Conservation (phyloP, 768 basidiomycete genomes). For the Obba rivulosa region DNA sequence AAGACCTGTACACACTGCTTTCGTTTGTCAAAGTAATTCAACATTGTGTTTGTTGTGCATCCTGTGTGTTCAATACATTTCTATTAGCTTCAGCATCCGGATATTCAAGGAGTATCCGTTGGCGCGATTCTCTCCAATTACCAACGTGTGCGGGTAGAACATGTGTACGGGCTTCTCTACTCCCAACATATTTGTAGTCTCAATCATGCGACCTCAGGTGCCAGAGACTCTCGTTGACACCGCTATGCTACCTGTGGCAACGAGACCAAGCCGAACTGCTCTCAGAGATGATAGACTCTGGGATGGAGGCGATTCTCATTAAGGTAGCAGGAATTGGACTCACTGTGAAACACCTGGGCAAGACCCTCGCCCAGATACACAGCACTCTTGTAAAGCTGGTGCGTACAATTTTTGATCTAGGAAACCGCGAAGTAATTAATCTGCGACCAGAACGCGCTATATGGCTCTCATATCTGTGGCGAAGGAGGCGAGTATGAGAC, state of each 20-base stretch:
- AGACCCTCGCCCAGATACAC: slow-evolving; percentile 68
- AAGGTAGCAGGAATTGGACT: slow-evolving; percentile 96
- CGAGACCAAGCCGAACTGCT: slow-evolving; percentile 83
- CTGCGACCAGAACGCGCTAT: slow-evolving; percentile 59
- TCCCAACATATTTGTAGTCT: slow-evolving; percentile 3
- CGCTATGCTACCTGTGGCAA: slow-evolving; percentile 93
- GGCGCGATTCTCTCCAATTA: slow-evolving; percentile 98
- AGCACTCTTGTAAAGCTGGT: slow-evolving; percentile 70
- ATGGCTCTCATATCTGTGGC: slow-evolving; percentile 91
- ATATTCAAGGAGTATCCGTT: slow-evolving; percentile 82
- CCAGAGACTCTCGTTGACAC: slow-evolving; percentile 69
- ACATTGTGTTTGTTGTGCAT: neutral
- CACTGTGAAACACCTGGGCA: slow-evolving; percentile 71
- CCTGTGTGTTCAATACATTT: neutral
- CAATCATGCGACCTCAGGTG: slow-evolving; percentile 45
- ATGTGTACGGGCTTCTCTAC: slow-evolving; percentile 63
- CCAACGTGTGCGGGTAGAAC: slow-evolving; percentile 93
- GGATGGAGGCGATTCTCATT: slow-evolving; percentile 80
- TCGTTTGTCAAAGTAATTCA: slow-evolving; percentile 64
- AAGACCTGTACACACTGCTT: slow-evolving; percentile 79
- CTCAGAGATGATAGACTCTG: slow-evolving; percentile 76
- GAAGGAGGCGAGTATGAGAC: slow-evolving; percentile 99
- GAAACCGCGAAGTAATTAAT: neutral
- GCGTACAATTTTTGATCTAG: slow-evolving; percentile 13
- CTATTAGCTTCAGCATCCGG: slow-evolving; percentile 65